phyloP scores from a whole-genome alignment of 306 rosid species.

The Cucumis sativus region DNA sequence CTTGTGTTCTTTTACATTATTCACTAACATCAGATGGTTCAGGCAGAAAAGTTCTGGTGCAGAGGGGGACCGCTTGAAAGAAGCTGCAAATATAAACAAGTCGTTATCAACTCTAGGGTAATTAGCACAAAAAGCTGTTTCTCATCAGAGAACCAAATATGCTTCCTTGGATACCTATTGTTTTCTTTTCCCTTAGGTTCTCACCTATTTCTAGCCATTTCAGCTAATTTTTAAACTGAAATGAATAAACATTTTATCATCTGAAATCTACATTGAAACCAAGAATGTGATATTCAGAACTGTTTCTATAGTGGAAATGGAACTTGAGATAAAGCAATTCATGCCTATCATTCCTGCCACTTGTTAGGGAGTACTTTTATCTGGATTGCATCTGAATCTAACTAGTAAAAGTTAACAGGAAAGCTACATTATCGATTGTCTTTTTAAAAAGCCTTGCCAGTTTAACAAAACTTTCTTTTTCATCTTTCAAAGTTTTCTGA shows the following conservation, averaged over 20 bases:
- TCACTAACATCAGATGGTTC: slow-evolving; percentile 18
- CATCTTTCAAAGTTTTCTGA: neutral
- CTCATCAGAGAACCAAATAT: neutral
- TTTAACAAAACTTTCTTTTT: neutral
- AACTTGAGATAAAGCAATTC: neutral
- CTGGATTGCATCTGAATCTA: neutral
- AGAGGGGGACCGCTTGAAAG: slow-evolving; percentile 87
- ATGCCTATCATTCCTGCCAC: neutral
- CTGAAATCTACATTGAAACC: neutral
- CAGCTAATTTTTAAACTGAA: slow-evolving; percentile 1
- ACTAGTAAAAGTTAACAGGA: neutral
- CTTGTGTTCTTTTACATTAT: neutral
- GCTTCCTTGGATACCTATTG: neutral
- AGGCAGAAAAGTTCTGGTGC: slow-evolving; percentile 98
- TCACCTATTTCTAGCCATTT: neutral
- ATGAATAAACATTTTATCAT: neutral
- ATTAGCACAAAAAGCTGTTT: slow-evolving; percentile 11
- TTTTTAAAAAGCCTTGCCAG: neutral
- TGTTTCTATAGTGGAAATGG: neutral
- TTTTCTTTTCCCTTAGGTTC: neutral
- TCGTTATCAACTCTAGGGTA: slow-evolving; percentile 96
- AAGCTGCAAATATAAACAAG: slow-evolving; percentile 92
- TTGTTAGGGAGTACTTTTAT: neutral
- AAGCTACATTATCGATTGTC: neutral
- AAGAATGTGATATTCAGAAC: neutral